Percentiles rank a stretch among this genome's conserved stretches.
Conservation (phyloP, 805 yeast genomes). For the Zygosaccharomyces kombuchaensis region DNA sequence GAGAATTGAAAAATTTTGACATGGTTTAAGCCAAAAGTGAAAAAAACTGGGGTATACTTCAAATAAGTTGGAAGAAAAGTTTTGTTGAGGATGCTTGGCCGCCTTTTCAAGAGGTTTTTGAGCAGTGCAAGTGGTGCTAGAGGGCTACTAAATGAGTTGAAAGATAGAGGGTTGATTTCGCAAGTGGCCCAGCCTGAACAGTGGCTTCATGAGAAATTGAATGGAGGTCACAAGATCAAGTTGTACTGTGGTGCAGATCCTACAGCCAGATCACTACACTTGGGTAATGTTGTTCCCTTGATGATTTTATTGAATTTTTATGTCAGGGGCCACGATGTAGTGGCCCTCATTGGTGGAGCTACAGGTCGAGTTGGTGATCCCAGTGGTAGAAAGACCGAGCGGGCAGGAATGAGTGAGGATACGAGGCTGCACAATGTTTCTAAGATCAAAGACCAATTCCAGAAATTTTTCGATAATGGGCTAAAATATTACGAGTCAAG, state of each 20-base stretch:
- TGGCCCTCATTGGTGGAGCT: slow-evolving; percentile 88
- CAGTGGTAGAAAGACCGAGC: slow-evolving; percentile 79
- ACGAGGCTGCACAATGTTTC: slow-evolving; percentile 53
- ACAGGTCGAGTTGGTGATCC: slow-evolving; percentile 97
- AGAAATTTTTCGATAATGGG: slow-evolving; percentile 57
- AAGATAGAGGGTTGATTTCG: slow-evolving; percentile 28
- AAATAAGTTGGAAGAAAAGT: not conserved
- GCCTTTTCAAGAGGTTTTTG: slow-evolving; percentile 8
- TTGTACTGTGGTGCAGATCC: slow-evolving; percentile 97
- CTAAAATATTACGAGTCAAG: slow-evolving; percentile 50
- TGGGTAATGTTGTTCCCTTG: slow-evolving; percentile 86
- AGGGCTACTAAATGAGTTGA: slow-evolving; percentile 17
- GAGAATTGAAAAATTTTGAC: slow-evolving; percentile 1
- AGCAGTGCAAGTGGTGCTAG: slow-evolving; percentile 1
- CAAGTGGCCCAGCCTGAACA: slow-evolving; percentile 32
- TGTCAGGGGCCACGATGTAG: slow-evolving; percentile 78
- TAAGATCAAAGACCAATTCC: slow-evolving; percentile 59
- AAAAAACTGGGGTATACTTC: not conserved
- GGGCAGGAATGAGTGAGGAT: slow-evolving; percentile 52
- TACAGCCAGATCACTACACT: slow-evolving; percentile 80
- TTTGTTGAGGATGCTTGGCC: not conserved
- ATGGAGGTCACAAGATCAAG: slow-evolving; percentile 40
- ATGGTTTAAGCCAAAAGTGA: not conserved
- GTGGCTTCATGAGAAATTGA: slow-evolving; percentile 12
- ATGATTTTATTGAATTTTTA: slow-evolving; percentile 81